Conservation (phyloP, 2,329 filamentous ascomycete species). For the Salinomyces thailandicus region DNA sequence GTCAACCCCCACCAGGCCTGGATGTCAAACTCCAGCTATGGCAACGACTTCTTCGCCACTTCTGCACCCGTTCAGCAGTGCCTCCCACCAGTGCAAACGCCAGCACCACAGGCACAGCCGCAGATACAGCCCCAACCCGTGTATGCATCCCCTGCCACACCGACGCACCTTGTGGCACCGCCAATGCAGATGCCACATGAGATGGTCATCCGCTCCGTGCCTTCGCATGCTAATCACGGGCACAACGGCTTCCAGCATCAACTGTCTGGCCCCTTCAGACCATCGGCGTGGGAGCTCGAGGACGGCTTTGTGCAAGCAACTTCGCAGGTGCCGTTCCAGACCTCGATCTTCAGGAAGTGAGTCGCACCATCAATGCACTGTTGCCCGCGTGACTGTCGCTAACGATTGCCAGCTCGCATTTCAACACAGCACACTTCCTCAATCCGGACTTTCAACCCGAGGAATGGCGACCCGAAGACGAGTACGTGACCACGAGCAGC, state of each 20-base stretch:
- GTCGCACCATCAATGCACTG: constrained; percentile 2
- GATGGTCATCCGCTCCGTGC: constrained; percentile 19
- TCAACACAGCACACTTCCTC: constrained; percentile 42
- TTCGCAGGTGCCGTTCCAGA: constrained; percentile 35
- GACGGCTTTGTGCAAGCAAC: constrained; percentile 31
- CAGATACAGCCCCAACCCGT: constrained; percentile 19
- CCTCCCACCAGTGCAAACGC: constrained; percentile 11
- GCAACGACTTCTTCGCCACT: constrained; percentile 18
- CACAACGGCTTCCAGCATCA: constrained; percentile 16
- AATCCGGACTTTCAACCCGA: constrained; percentile 45
- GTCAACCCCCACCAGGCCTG: constrained; percentile 13
- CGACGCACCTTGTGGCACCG: constrained; percentile 20
- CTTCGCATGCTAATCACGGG: constrained; percentile 13
- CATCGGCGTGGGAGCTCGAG: constrained; percentile 37
- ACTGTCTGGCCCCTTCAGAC: constrained; percentile 33
- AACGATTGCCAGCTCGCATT: constrained; percentile 34
- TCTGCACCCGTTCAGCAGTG: constrained; percentile 16
- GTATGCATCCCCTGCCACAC: constrained; percentile 17
- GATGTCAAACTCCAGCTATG: constrained; percentile 16
- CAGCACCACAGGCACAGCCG: constrained; percentile 18
- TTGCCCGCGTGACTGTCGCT: constrained; percentile 6
- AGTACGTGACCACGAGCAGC: constrained; percentile 30
- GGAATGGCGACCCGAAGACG: constrained; percentile 40
- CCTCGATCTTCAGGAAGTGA: constrained; percentile 38
- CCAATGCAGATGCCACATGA: constrained; percentile 22